A percentile compares a stretch with the other conserved stretches of the same genome.
Conservation (phyloP, 768 basidiomycete species). For the Grammothele lineata region DNA sequence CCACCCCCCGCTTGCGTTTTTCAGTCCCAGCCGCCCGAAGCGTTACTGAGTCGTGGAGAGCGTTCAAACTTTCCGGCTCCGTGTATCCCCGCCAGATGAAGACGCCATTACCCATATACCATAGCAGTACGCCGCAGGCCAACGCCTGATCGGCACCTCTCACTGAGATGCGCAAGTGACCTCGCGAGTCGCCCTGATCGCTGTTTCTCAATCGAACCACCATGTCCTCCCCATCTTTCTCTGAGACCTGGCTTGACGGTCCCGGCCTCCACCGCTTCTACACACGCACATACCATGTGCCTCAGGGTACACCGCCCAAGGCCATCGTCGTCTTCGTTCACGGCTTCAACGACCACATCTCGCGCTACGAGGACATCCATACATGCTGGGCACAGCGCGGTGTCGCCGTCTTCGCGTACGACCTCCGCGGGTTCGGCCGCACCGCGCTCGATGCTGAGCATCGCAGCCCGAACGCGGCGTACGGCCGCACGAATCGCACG, state of each 20-base stretch:
- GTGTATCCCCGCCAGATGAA: too few relatives aligned
- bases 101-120: too few relatives aligned
- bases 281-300: conserved; percentile 54
- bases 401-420: conserved; percentile 63
- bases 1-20: too few relatives aligned
- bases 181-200: too few relatives aligned
- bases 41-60: too few relatives aligned
- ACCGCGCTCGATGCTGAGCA: conserved; percentile 56
- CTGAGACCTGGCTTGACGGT: conserved; percentile 54
- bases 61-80: too few relatives aligned
- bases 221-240: conserved; percentile 15
- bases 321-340: conserved; percentile 65
- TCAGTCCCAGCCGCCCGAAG: too few relatives aligned
- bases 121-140: too few relatives aligned
- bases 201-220: too few relatives aligned
- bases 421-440: conserved; percentile 73
- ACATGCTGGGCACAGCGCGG: conserved; percentile 44
- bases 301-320: conserved; percentile 27
- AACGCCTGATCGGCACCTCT: too few relatives aligned
- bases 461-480: conserved; percentile 49
- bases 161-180: too few relatives aligned
- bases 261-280: conserved; percentile 57
- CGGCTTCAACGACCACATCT: conserved; percentile 71
- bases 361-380: conserved; percentile 63
- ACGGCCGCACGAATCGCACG: conserved; percentile 55